phyloP scores from a whole-genome alignment of 768 basidiomycete genomes.

The Mycena indigotica region DNA sequence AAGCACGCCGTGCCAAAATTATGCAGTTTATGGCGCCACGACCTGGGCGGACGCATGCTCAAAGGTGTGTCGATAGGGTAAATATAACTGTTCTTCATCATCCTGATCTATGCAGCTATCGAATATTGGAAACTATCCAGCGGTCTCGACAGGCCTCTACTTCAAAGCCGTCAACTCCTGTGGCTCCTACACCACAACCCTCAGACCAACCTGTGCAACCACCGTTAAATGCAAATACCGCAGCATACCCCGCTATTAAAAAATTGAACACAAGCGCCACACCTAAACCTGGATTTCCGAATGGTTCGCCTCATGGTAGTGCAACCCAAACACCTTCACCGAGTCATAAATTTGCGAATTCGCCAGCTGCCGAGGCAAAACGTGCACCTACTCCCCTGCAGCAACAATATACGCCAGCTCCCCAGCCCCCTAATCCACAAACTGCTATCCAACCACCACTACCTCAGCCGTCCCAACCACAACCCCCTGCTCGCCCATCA shows the following conservation, averaged over 20 bases:
- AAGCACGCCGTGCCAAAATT: slow-evolving; percentile 70
- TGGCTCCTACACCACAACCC: slow-evolving; percentile 5
- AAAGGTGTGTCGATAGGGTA: slow-evolving; percentile 57
- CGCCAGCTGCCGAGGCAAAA: slow-evolving; percentile 11
- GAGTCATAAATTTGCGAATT: slow-evolving; percentile 24
- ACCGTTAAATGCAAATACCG: neutral
- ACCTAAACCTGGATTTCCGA: slow-evolving; percentile 12
- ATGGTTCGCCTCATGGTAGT: slow-evolving; percentile 18
- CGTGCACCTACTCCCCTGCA: slow-evolving; percentile 22
- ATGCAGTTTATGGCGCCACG: slow-evolving; percentile 78
- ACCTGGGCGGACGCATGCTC: slow-evolving; percentile 47
- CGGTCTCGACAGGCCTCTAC: slow-evolving; percentile 18
- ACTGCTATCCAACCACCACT: slow-evolving; percentile 20
- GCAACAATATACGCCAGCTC: slow-evolving; percentile 26
- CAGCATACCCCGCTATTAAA: slow-evolving; percentile 23
- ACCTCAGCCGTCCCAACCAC: slow-evolving; percentile 17
- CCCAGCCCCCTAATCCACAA: slow-evolving; percentile 28
- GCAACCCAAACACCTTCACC: slow-evolving; percentile 25
- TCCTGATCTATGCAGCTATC: slow-evolving; percentile 50
- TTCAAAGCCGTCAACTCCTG: slow-evolving; percentile 15
- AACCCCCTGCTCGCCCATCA: slow-evolving; percentile 1
- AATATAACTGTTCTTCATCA: too few species aligned
- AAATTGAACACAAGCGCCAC: slow-evolving; percentile 26
- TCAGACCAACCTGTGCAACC: neutral
- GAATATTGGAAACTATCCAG: slow-evolving; percentile 55